Percentiles rank a stretch among this genome's conserved stretches.
These are phyloP conservation scores for Aspergillus oerlinghausenensis DNA, from an alignment of 2,329 filamentous ascomycete genomes.

Conservation along the genomic window DNA sequence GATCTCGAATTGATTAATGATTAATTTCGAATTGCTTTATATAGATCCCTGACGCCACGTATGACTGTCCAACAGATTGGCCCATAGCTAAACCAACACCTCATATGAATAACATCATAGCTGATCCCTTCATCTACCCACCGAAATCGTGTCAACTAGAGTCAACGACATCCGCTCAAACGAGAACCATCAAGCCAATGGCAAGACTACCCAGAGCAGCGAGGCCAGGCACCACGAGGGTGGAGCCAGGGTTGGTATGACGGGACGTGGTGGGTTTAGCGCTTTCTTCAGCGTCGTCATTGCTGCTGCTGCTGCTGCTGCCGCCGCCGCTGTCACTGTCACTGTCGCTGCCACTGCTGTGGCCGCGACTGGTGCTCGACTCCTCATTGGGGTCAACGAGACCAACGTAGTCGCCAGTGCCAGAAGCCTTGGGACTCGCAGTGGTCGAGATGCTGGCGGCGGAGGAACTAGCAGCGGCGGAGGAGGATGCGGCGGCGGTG, in stretches of 20 bases:
- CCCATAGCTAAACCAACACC: background rate
- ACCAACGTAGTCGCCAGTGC: background rate
- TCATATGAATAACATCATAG: too few relatives aligned
- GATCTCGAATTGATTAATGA: background rate
- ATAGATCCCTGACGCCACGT: background rate
- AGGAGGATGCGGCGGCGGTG: conserved; percentile 3
- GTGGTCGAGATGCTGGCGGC: background rate
- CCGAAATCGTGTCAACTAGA: background rate
- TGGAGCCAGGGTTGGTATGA: conserved; percentile 21
- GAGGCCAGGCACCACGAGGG: conserved; percentile 21
- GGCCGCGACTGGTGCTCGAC: background rate
- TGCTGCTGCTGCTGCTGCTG: conserved; percentile 5
- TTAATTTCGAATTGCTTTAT: background rate
- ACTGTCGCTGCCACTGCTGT: conserved; percentile 6
- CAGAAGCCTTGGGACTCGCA: conserved; percentile 2
- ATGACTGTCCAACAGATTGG: background rate
- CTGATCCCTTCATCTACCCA: background rate
- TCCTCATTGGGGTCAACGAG: background rate
- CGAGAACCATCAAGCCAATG: conserved; percentile 21
- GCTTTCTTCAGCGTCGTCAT: background rate
- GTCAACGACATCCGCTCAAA: conserved; percentile 10
- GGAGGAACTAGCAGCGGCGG: background rate
- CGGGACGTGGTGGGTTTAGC: conserved; percentile 9
- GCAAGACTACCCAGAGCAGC: conserved; percentile 17
- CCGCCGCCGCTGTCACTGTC: background rate